phyloP scores from a whole-genome alignment of 768 basidiomycete genomes.

The Sutorius australiensis region DNA sequence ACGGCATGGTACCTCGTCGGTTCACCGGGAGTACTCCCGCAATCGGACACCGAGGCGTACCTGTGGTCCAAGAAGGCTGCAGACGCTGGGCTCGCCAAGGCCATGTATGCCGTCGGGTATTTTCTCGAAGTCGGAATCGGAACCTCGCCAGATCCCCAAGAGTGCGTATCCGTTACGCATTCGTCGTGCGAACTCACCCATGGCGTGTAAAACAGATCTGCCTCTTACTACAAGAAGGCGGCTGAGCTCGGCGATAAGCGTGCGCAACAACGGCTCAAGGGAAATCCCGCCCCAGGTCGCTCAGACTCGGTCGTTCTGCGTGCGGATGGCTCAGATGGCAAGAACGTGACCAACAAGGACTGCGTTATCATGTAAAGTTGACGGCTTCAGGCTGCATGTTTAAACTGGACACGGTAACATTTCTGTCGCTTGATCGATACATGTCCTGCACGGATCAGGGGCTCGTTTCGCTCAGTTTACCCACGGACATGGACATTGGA shows the following conservation, averaged over 20 bases:
- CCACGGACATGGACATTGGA: slow-evolving; percentile 18
- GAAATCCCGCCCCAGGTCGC: slow-evolving; percentile 55
- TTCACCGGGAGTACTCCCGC: slow-evolving; percentile 94
- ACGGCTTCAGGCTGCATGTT: background rate
- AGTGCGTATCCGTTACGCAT: slow-evolving; percentile 45
- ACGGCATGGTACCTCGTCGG: slow-evolving; percentile 99
- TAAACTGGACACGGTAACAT: slow-evolving; percentile 10
- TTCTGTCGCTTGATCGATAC: slow-evolving; percentile 7
- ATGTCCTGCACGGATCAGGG: slow-evolving; percentile 2
- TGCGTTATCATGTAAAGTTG: slow-evolving; percentile 77
- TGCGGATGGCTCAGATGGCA: slow-evolving; percentile 44
- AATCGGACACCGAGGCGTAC: slow-evolving; percentile 97
- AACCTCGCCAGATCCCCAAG: slow-evolving; percentile 57
- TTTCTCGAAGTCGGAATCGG: slow-evolving; percentile 96
- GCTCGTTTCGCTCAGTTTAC: slow-evolving; percentile 8
- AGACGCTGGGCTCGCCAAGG: slow-evolving; percentile 87
- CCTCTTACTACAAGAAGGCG: slow-evolving; percentile 82
- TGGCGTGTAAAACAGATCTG: slow-evolving; percentile 46
- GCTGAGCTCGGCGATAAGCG: slow-evolving; percentile 93
- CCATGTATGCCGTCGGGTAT: slow-evolving; percentile 97
- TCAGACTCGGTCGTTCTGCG: slow-evolving; percentile 61
- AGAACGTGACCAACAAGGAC: slow-evolving; percentile 63
- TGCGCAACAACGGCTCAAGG: slow-evolving; percentile 76
- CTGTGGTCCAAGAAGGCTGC: slow-evolving; percentile 97
- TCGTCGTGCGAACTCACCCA: background rate